These are phyloP conservation scores for Pichia deserticola DNA, from an alignment of 805 yeast genomes.

Conservation along the genomic window DNA sequence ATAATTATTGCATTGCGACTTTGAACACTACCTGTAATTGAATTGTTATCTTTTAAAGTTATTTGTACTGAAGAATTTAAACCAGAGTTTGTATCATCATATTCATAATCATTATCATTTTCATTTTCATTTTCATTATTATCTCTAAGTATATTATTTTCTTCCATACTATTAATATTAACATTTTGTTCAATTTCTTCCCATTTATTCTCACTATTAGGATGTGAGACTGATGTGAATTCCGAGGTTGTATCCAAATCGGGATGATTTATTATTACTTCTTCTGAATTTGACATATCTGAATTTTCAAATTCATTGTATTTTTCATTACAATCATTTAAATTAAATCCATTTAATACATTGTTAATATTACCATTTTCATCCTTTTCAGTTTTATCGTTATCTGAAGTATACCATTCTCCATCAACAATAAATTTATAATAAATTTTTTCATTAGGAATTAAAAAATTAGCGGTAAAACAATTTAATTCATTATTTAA, in stretches of 20 bases:
- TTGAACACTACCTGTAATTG: constrained; percentile 9
- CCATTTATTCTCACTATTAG: constrained; percentile 9
- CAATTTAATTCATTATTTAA: constrained; percentile 31
- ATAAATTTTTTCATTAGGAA: constrained; percentile 17
- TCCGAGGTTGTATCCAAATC: constrained; percentile 24
- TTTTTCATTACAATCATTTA: too few relatives aligned
- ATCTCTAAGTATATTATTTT: background rate
- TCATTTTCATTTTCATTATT: constrained; percentile 1
- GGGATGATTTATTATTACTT: constrained; percentile 6
- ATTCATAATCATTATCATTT: background rate
- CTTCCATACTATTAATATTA: background rate
- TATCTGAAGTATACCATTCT: constrained; percentile 39
- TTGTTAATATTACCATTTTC: constrained; percentile 44
- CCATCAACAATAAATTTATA: constrained; percentile 59
- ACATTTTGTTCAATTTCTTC: background rate
- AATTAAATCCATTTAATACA: constrained; percentile 15
- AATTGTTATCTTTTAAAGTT: constrained; percentile 20
- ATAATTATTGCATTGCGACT: background rate
- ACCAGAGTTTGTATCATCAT: constrained; percentile 9
- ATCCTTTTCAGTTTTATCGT: constrained; percentile 35
- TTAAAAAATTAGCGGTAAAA: constrained; percentile 14
- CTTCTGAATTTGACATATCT: constrained; percentile 21
- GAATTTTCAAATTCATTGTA: background rate
- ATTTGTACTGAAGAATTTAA: constrained; percentile 21
- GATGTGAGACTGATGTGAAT: constrained; percentile 28